These are phyloP conservation scores for Peltaster fructicola DNA, from an alignment of 2,329 filamentous ascomycete species.

Conservation along the genomic window DNA sequence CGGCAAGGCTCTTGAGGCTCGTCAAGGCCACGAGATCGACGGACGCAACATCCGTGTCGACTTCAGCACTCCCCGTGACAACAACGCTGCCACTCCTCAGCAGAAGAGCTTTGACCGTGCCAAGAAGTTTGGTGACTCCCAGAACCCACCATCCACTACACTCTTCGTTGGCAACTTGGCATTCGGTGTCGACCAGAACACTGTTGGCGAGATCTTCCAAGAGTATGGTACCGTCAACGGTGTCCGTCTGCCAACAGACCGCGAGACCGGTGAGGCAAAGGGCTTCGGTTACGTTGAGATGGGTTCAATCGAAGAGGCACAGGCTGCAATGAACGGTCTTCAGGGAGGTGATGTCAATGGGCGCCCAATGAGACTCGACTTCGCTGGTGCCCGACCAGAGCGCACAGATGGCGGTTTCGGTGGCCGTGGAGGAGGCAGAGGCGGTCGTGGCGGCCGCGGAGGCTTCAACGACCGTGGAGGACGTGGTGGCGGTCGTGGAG, in stretches of 20 bases:
- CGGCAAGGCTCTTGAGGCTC: slow-evolving; percentile 53
- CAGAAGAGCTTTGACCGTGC: slow-evolving; percentile 38
- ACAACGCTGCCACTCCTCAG: slow-evolving; percentile 23
- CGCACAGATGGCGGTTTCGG: slow-evolving; percentile 26
- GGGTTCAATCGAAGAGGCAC: slow-evolving; percentile 65
- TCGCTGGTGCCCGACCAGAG: slow-evolving; percentile 45
- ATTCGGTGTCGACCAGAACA: slow-evolving; percentile 65
- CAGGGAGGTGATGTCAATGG: slow-evolving; percentile 55
- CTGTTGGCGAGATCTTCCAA: slow-evolving; percentile 55
- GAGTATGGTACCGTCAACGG: slow-evolving; percentile 54
- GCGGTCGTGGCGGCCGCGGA: slow-evolving; percentile 21
- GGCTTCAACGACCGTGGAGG: slow-evolving; percentile 23
- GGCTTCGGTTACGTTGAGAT: slow-evolving; percentile 88
- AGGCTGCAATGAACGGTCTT: slow-evolving; percentile 50
- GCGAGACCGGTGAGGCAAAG: slow-evolving; percentile 69
- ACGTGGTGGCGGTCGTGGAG: slow-evolving; percentile 19
- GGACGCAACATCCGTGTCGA: slow-evolving; percentile 62
- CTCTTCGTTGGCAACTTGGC: slow-evolving; percentile 84
- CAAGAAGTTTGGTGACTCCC: slow-evolving; percentile 55
- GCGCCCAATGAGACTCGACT: slow-evolving; percentile 70
- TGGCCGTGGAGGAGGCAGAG: slow-evolving; percentile 24
- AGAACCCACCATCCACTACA: slow-evolving; percentile 67
- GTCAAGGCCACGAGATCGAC: slow-evolving; percentile 58
- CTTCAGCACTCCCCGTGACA: slow-evolving; percentile 51
- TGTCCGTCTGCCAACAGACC: slow-evolving; percentile 76